phyloP scores from a whole-genome alignment of 2,329 filamentous ascomycete species.

The Venturia oleaginea region DNA sequence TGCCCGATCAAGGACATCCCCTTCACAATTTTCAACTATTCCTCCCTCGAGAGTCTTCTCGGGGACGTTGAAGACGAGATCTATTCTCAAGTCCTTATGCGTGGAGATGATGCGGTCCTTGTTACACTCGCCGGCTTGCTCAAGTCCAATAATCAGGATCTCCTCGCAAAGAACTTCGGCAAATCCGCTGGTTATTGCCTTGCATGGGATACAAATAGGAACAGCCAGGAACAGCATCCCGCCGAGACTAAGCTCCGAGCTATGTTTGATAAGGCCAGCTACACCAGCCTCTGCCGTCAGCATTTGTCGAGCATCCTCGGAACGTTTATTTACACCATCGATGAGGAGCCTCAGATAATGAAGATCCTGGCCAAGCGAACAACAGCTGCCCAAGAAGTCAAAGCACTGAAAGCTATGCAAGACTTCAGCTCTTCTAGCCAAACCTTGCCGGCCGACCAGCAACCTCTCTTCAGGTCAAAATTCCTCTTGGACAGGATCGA shows the following conservation, averaged over 20 bases:
- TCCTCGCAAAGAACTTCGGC: conserved; percentile 62
- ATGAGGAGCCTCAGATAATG: conserved; percentile 25
- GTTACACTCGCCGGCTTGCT: conserved; percentile 52
- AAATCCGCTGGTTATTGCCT: conserved; percentile 78
- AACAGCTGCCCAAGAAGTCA: background rate
- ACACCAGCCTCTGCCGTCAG: conserved; percentile 52
- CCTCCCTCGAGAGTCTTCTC: conserved; percentile 58
- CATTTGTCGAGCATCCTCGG: conserved; percentile 72
- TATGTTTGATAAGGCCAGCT: conserved; percentile 57
- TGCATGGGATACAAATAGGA: conserved; percentile 45
- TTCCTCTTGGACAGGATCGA: conserved; percentile 64
- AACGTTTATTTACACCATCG: conserved; percentile 55
- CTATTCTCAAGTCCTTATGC: conserved; percentile 73
- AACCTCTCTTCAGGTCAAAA: conserved; percentile 75
- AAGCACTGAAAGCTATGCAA: conserved; percentile 55
- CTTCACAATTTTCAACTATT: conserved; percentile 75
- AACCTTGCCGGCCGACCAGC: conserved; percentile 65
- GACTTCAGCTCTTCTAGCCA: conserved; percentile 56
- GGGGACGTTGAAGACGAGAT: conserved; percentile 65
- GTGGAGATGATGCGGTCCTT: conserved; percentile 57
- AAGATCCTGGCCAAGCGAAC: background rate
- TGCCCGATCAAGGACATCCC: conserved; percentile 61
- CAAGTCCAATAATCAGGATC: conserved; percentile 41
- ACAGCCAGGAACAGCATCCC: conserved; percentile 18
- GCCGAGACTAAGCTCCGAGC: conserved; percentile 57